phyloP scores from a whole-genome alignment of 2,329 filamentous ascomycete species.

The Balansia obtecta region DNA sequence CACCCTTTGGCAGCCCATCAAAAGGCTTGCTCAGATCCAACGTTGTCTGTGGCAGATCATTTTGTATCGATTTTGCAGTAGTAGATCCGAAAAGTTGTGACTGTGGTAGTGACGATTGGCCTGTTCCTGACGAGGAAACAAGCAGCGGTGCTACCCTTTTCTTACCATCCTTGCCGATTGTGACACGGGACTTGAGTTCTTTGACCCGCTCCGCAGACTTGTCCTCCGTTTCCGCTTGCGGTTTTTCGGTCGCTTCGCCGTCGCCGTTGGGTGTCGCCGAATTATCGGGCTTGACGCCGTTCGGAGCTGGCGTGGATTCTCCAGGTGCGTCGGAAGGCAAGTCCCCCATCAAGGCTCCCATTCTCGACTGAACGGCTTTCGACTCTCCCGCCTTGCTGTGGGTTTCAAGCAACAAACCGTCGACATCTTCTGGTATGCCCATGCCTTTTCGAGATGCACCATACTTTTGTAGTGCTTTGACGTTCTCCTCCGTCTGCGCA shows the following conservation, averaged over 20 bases:
- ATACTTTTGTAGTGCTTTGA: conserved; percentile 85
- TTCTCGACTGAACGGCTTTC: conserved; percentile 80
- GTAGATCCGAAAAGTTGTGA: conserved; percentile 74
- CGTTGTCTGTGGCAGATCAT: conserved; percentile 67
- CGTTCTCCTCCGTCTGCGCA: conserved; percentile 75
- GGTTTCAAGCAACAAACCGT: conserved; percentile 77
- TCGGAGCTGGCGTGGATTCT: conserved; percentile 32
- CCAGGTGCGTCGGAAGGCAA: conserved; percentile 42
- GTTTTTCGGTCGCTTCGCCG: conserved; percentile 18
- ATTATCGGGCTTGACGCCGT: conserved; percentile 37
- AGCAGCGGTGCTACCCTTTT: conserved; percentile 88
- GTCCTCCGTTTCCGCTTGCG: conserved; percentile 35
- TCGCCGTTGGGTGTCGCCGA: conserved; percentile 26
- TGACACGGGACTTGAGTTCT: conserved; percentile 77
- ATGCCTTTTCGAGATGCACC: conserved; percentile 78
- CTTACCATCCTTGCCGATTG: conserved; percentile 91
- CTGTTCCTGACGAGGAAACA: conserved; percentile 78
- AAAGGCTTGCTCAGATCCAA: conserved; percentile 89
- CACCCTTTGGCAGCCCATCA: conserved; percentile 83
- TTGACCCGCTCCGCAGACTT: conserved; percentile 42
- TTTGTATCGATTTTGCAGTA: conserved; percentile 47
- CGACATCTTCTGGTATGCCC: conserved; percentile 85
- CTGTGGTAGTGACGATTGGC: conserved; percentile 78
- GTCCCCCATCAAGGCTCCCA: conserved; percentile 98
- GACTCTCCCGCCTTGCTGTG: conserved; percentile 85